Evolutionary conservation across 495 filamentous ascomycete species (phyloP).

Genomic region (Lindgomyces ingoldianus): DNA sequence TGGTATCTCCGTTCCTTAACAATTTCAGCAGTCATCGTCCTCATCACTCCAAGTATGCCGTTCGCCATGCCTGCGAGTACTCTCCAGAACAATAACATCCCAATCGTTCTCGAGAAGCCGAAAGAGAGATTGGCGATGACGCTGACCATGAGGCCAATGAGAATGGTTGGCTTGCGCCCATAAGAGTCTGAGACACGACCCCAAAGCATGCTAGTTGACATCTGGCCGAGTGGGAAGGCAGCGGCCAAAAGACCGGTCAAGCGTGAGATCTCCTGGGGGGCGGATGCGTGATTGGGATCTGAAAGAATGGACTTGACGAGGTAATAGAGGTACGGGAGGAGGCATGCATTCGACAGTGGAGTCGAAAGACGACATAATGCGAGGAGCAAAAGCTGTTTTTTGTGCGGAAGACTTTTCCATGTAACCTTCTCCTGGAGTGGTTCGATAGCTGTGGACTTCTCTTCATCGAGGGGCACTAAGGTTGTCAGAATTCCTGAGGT

Average conservation of each 20-base stretch:
- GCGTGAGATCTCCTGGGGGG: constrained; percentile 55
- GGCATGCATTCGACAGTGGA: constrained; percentile 70
- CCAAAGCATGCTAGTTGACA: constrained; percentile 76
- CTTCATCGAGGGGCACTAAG: not conserved
- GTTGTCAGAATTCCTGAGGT: not conserved
- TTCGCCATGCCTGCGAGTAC: constrained; percentile 70
- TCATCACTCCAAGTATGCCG: constrained; percentile 69
- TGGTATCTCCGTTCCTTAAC: constrained; percentile 65
- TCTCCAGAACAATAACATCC: constrained; percentile 69
- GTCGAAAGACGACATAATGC: constrained; percentile 70
- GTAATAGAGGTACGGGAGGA: constrained; percentile 61
- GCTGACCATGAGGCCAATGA: constrained; percentile 67
- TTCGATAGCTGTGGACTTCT: not conserved
- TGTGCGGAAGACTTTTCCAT: constrained; percentile 58
- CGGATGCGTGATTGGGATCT: constrained; percentile 28
- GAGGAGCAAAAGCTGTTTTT: constrained; percentile 68
- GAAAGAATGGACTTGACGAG: constrained; percentile 51
- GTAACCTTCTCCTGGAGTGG: constrained; percentile 24
- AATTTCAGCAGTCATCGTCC: constrained; percentile 71
- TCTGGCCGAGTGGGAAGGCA: constrained; percentile 74
- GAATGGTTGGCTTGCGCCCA: constrained; percentile 73
- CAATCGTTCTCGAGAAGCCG: constrained; percentile 73
- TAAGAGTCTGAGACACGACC: constrained; percentile 69
- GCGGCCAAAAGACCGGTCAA: constrained; percentile 74
- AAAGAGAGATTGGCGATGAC: constrained; percentile 71